These are phyloP conservation scores for Amesomyces nigricolor DNA, from an alignment of 2,329 filamentous ascomycete species.

Conservation along the genomic window DNA sequence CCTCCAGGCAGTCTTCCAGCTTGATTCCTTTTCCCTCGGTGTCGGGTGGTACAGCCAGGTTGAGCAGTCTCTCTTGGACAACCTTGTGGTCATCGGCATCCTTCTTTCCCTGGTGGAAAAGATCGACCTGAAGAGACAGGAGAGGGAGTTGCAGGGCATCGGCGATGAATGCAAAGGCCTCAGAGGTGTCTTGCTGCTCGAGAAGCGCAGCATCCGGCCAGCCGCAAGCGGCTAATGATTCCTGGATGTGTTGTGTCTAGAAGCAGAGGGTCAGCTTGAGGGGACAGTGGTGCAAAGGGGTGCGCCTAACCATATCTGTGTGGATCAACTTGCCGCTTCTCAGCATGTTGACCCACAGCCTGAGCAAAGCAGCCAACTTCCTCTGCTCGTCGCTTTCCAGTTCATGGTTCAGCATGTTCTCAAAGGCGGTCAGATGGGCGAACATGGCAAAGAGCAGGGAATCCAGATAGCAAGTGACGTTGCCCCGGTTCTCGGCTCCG, in stretches of 20 bases:
- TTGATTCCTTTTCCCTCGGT: slow-evolving; percentile 66
- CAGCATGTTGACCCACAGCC: slow-evolving; percentile 91
- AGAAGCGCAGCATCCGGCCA: slow-evolving; percentile 74
- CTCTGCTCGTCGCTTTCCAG: slow-evolving; percentile 66
- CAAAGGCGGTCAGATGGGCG: slow-evolving; percentile 80
- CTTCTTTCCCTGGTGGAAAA: slow-evolving; percentile 81
- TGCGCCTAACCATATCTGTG: slow-evolving; percentile 65
- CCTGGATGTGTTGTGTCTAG: slow-evolving; percentile 76
- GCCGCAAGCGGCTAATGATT: slow-evolving; percentile 75
- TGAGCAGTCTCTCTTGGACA: slow-evolving; percentile 82
- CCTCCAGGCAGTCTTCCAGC: slow-evolving; percentile 85
- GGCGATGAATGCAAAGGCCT: slow-evolving; percentile 92
- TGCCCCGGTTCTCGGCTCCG: slow-evolving; percentile 78
- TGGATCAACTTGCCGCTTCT: slow-evolving; percentile 79
- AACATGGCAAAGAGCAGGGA: slow-evolving; percentile 95
- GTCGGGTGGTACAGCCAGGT: slow-evolving; percentile 80
- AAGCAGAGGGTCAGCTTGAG: neutral
- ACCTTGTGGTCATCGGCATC: slow-evolving; percentile 89
- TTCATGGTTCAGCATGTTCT: slow-evolving; percentile 80
- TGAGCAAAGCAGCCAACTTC: slow-evolving; percentile 69
- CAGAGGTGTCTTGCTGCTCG: slow-evolving; percentile 91
- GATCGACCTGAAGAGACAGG: slow-evolving; percentile 85
- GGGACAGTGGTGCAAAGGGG: neutral
- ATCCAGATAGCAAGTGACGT: slow-evolving; percentile 93
- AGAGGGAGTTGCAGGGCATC: slow-evolving; percentile 82